phyloP scores from a whole-genome alignment of 306 rosid genomes.

The Sphenostylis stenocarpa region DNA sequence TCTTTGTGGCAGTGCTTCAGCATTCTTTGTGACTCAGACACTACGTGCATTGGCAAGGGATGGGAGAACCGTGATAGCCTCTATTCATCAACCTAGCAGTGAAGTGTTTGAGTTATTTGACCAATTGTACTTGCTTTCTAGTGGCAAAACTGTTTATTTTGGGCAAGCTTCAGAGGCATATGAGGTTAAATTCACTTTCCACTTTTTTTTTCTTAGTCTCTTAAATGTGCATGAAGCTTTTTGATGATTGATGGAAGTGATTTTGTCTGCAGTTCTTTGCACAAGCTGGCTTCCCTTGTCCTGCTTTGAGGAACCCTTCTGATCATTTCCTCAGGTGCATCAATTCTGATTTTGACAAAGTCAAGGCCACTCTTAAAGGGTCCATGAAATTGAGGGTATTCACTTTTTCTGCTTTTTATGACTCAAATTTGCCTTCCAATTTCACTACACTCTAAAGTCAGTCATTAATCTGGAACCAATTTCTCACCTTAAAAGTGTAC shows the following conservation, averaged over 20 bases:
- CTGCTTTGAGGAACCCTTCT: conserved; percentile 96
- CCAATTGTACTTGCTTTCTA: conserved; percentile 84
- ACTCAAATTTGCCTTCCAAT: not conserved
- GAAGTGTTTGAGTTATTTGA: conserved; percentile 97
- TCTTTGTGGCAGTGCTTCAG: conserved; percentile 78
- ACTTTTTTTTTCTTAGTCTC: not conserved
- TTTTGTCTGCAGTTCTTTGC: conserved; percentile 75
- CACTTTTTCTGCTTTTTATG: not conserved
- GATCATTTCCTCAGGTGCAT: conserved; percentile 95
- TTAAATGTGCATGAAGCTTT: not conserved
- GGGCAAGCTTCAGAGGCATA: conserved; percentile 93
- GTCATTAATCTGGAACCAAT: not conserved
- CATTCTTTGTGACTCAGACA: conserved; percentile 95
- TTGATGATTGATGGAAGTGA: not conserved
- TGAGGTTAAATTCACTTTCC: conserved; percentile 48
- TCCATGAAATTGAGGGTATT: conserved; percentile 90
- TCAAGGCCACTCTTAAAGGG: conserved; percentile 80
- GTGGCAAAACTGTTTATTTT: conserved; percentile 93
- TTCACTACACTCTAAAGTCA: not conserved
- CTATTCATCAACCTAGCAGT: conserved; percentile 98
- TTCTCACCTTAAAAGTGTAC: not conserved
- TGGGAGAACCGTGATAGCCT: conserved; percentile 94
- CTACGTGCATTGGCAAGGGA: conserved; percentile 82
- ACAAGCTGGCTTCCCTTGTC: conserved; percentile 98
- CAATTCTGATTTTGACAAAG: conserved; percentile 96